Evolutionary conservation across 306 rosid species (phyloP), one percentile per base, ranked within the genome.

Genomic region (Vigna reflexopilosa): DNA sequence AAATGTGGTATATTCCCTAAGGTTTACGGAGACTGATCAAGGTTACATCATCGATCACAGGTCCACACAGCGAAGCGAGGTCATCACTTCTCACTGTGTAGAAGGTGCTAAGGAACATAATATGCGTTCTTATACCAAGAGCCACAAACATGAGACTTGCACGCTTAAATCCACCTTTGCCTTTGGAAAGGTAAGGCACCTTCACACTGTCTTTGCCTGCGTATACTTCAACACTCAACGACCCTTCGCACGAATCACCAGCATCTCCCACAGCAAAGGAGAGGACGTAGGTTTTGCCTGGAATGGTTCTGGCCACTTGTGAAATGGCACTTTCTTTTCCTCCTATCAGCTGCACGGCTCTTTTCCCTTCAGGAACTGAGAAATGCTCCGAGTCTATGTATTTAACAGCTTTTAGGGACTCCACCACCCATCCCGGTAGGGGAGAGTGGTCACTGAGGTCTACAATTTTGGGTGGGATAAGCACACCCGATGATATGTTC

Each of bases 271-370:
- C 98, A 0, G 89, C 77, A 36, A 95, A 95, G 4, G 96, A 71
- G 16, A 95, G 94, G 2, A 85, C 78, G 61, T 95, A 95, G 38
- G 88, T 90, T 67, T 73, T 91, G 2, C 97, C 96, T 0, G 96
- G 91, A 26, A 86, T 73, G 10, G 98, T 96, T 45, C 99, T 83
- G 17, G 84, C 97, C 0, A 96, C 85, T 67, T 96, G 99, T 0
- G 99, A 97, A 1, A 96, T 93, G 3, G 98, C 99, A 17, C 99
- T 96, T 34, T 96, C 99, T 86, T 95, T 96, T 1, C 99, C 99
- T 0, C 95, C 98, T 0, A 96, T 86, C 1, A 96, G 85, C 71
- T 96, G 98, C 9, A 96, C 91, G 0, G 97, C 99, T 28, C 98
- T 83, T 40, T 75, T 85, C 0, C 97, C 98, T 63, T 89, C 69